Percentiles rank a stretch among this genome's conserved stretches.
These are phyloP conservation scores for Neoboletus subvelutipes DNA, from an alignment of 768 basidiomycete genomes.

Conservation along the genomic window DNA sequence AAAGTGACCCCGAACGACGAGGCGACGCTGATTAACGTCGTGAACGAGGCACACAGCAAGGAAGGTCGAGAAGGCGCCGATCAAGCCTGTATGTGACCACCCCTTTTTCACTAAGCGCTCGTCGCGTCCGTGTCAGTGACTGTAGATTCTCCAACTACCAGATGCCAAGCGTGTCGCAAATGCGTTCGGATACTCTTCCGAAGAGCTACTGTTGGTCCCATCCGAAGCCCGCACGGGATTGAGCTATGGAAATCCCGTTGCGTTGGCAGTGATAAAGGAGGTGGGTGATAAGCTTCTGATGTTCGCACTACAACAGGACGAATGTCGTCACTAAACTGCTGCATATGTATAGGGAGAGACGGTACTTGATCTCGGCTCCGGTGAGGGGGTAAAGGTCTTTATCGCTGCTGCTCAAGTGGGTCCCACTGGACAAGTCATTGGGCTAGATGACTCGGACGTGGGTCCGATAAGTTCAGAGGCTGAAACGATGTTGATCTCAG, in stretches of 20 bases:
- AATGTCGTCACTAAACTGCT: not conserved
- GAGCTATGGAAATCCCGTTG: conserved; percentile 55
- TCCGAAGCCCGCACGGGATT: conserved; percentile 47
- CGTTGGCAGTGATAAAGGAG: conserved; percentile 44
- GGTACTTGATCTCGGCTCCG: conserved; percentile 57
- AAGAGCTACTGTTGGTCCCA: conserved; percentile 44
- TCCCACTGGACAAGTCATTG: conserved; percentile 48
- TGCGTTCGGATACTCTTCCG: conserved; percentile 48
- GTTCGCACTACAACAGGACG: no score
- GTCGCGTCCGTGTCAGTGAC: not conserved
- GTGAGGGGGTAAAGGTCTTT: conserved; percentile 56
- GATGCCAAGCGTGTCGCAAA: conserved; percentile 19
- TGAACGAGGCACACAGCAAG: conserved; percentile 18
- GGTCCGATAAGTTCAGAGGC: not conserved
- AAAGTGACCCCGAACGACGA: not conserved
- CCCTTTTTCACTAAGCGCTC: not conserved
- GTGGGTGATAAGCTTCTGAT: conserved; percentile 25
- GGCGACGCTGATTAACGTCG: not conserved
- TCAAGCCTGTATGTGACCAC: conserved; percentile 11
- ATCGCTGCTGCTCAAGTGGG: conserved; percentile 53
- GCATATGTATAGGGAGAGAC: conserved; percentile 46
- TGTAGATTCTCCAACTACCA: not conserved
- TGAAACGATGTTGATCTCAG: not conserved
- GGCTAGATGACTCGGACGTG: conserved; percentile 53
- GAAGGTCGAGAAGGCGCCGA: conserved; percentile 5